A percentile compares a stretch with the other conserved stretches of the same genome.
phyloP scores from a whole-genome alignment of 345 rosid genomes.

The Cardiospermum halicacabum region DNA sequence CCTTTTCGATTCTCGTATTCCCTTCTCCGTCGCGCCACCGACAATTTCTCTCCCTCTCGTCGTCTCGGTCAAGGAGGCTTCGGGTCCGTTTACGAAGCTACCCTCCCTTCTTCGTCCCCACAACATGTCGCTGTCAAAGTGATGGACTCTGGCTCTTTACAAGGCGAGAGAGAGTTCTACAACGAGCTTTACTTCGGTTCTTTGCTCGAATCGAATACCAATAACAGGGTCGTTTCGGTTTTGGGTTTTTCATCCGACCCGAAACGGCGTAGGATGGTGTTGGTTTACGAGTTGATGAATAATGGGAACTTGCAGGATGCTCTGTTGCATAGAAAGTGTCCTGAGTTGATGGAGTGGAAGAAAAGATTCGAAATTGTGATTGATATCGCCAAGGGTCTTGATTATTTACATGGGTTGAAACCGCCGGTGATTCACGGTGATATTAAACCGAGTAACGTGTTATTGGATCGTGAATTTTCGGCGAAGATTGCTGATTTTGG shows the following conservation, averaged over 20 bases:
- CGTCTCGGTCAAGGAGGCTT: constrained; percentile 75
- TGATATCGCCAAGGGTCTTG: constrained; percentile 70
- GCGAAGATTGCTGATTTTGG: constrained; percentile 90
- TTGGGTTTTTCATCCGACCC: constrained; percentile 70
- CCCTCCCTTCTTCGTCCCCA: constrained; percentile 22
- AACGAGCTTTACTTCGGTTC: constrained; percentile 86
- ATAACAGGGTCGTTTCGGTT: constrained; percentile 51
- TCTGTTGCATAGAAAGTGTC: constrained; percentile 57
- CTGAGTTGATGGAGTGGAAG: constrained; percentile 64
- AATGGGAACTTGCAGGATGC: constrained; percentile 90
- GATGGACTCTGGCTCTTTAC: constrained; percentile 91
- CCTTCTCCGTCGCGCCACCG: constrained; percentile 52
- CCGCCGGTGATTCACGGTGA: constrained; percentile 89
- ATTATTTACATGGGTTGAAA: constrained; percentile 59
- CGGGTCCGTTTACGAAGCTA: constrained; percentile 77
- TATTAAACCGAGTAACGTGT: constrained; percentile 76
- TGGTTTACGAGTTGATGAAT: constrained; percentile 80
- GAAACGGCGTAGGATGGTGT: constrained; percentile 59
- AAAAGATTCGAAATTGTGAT: constrained; percentile 46
- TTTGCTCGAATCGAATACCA: constrained; percentile 47
- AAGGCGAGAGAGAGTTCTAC: constrained; percentile 91
- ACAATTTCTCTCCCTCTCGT: constrained; percentile 46
- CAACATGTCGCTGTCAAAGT: constrained; percentile 69
- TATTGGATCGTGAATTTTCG: constrained; percentile 61
- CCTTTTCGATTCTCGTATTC: constrained; percentile 54